Evolutionary conservation across 2,329 filamentous ascomycete genomes (phyloP).

Genomic region (Cladosporium sp.): DNA sequence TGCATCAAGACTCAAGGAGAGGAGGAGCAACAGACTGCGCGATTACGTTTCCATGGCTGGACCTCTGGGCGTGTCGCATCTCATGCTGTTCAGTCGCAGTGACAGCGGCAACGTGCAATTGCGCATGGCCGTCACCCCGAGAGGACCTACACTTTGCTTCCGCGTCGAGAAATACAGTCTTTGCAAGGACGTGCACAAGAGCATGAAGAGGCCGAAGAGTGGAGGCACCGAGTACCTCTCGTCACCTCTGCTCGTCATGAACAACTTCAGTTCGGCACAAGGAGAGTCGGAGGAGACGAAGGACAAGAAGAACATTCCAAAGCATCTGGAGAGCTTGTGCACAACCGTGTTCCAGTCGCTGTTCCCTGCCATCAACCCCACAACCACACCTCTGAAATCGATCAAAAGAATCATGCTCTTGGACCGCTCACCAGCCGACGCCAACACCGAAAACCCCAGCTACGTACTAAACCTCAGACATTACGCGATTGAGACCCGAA

Average conservation of each 20-base stretch:
- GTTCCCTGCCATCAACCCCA: constrained; percentile 92
- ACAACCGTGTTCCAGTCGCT: constrained; percentile 95
- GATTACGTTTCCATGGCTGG: constrained; percentile 97
- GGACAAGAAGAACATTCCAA: constrained; percentile 64
- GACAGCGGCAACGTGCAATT: constrained; percentile 88
- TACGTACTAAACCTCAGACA: constrained; percentile 87
- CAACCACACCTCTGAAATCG: constrained; percentile 81
- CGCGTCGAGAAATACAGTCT: constrained; percentile 91
- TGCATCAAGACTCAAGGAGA: constrained; percentile 80
- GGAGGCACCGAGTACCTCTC: constrained; percentile 72
- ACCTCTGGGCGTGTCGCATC: constrained; percentile 84
- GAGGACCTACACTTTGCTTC: constrained; percentile 91
- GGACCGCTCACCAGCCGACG: constrained; percentile 55
- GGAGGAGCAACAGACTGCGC: constrained; percentile 77
- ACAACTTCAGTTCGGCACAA: constrained; percentile 71
- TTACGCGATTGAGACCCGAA: constrained; percentile 89
- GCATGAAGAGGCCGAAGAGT: constrained; percentile 75
- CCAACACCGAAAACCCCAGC: constrained; percentile 25
- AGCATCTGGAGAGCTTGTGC: constrained; percentile 85
- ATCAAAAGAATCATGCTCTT: constrained; percentile 87
- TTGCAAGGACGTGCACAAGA: constrained; percentile 80
- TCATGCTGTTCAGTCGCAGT: constrained; percentile 89
- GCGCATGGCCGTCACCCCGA: constrained; percentile 77
- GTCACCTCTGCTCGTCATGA: constrained; percentile 94
- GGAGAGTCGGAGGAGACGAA: constrained; percentile 33